Evolutionary conservation across 139 green algal genomes (phyloP), one percentile per base, ranked within the genome.

Genomic region (Auxenochlorella pyrenoidosa): DNA sequence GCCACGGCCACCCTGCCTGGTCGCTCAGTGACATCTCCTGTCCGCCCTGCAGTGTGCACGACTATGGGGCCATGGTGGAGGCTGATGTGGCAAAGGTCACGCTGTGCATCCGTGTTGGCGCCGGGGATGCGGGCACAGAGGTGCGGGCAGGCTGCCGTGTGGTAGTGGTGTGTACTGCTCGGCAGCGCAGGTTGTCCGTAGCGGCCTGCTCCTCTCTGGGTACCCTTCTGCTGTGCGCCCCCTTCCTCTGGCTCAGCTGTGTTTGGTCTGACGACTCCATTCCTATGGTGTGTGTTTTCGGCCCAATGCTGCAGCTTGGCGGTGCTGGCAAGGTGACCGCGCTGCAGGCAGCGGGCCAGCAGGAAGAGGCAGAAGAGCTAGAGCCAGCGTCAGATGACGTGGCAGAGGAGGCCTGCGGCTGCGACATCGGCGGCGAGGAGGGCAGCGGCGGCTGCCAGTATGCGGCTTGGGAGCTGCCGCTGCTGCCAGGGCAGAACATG

Each of bases 401-500:
- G 15, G 63, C 80, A 34, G 63, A 76, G 38, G 36, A 54, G 5
- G 80, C 54, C 16, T 83, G 78, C 78, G 51, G 47, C 76, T 82
- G 76, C 47, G 73, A 82, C 38, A 76, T 38, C 21, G 77, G 79
- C 65, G 79, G 70, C 82, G 44, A 41, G 13, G 30, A 65, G 5
- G 30, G 12, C 24, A 38, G 28, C 59, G 75, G 34, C 8, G 36
- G 76, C 32, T 92, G 89, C 40, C 26, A n/a, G 3, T 65, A 89
- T 18, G 38, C 43, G 26, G 79, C 88, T 19, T 93, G 84, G 82
- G 43, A 79, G 72, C 82, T 93, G 82, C 26, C 51, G 12, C 76
- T 93, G 76, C 66, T 65, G 51, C 28, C 83, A 28, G 90, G 90
- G 8, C 90, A 93, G 83, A 93, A 93, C 65, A 24, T 82, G 8